Evolutionary conservation across 169 alveolate genomes (phyloP), one percentile per base, ranked within the genome.

Genomic region (Eimeria falciformis): DNA sequence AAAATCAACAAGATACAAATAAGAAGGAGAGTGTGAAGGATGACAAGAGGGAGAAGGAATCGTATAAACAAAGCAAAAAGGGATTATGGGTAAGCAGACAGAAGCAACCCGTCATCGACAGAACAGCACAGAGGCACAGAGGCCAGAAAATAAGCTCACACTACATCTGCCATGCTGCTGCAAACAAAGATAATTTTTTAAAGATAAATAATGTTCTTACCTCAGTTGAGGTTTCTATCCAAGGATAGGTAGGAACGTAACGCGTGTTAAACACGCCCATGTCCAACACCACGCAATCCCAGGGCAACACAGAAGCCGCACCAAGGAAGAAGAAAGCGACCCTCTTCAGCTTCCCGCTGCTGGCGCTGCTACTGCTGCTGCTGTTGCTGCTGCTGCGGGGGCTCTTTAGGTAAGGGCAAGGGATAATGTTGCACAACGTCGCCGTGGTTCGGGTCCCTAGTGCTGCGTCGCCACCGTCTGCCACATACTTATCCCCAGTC

Each of bases 171-270:
- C 14, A 1, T 53, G 65, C 25, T 53, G 65, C 65, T 17, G 79
- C 79, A 68, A 23, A 33, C 40, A 33, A 33, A 33, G 2, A 33
- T 2, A 33, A 33, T 9, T 14, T n/a, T n/a, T n/a, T 7, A 25
- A 68, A 27, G 78, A 47, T 2, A 27, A 47, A 33, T 6, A 68
- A 47, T 5, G 23, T 43, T 25, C 68, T 46, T 62, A 86, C 92
- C 46, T 45, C 85, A 25, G 92, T 86, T 11, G 92, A 68, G 12
- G 85, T 47, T 47, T 50, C 82, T 14, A 75, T 50, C 92, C 92
- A 86, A 14, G 92, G 92, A 40, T 43, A 86, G 23, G 92, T 86
- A 43, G 92, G 92, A 43, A 86, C 55, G 85, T 86, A 86, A 45
- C 27, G 50, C n/a, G 14, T 25, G 29, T 86, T 69, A 37, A 86